Percentiles rank a stretch among this genome's conserved stretches.
Evolutionary conservation across 1,284 basidiomycete species (phyloP).

Genomic region (Tilletia setariae): DNA sequence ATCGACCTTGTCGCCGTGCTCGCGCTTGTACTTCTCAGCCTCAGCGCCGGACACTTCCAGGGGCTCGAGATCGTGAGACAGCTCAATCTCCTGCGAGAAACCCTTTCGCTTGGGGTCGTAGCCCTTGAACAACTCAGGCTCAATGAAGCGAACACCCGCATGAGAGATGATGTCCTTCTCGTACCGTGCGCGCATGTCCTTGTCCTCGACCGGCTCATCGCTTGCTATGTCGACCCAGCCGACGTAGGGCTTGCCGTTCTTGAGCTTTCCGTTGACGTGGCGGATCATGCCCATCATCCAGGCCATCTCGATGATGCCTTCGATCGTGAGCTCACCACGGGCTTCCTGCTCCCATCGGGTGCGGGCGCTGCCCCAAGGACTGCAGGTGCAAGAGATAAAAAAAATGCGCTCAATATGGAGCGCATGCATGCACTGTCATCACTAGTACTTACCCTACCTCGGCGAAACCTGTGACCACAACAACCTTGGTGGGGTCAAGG

Average conservation of each 20-base stretch:
- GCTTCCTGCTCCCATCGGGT: constrained; percentile 83
- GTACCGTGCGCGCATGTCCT: constrained; percentile 88
- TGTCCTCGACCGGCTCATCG: constrained; percentile 96
- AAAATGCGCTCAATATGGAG: not conserved
- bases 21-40: constrained; percentile 89
- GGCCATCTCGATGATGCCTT: constrained; percentile 97
- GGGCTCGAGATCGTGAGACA: constrained; percentile 92
- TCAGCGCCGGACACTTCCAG: constrained; percentile 88
- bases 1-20: constrained; percentile 95
- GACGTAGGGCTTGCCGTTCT: constrained; percentile 81
- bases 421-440: not conserved
- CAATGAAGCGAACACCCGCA: constrained; percentile 91
- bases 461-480: constrained; percentile 92
- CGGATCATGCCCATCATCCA: constrained; percentile 99
- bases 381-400: no score
- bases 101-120: constrained; percentile 96
- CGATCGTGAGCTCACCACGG: constrained; percentile 61
- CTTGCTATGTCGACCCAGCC: constrained; percentile 96
- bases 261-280: constrained; percentile 93
- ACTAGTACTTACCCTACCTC: constrained; percentile 69
- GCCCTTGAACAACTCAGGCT: constrained; percentile 93
- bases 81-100: constrained; percentile 94
- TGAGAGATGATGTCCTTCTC: constrained; percentile 90
- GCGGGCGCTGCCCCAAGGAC: constrained; percentile 93
- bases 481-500: constrained; percentile 89